Base-by-base conservation (phyloP, 2,329 filamentous ascomycete species). In the Nemania bipapillata region DNA sequence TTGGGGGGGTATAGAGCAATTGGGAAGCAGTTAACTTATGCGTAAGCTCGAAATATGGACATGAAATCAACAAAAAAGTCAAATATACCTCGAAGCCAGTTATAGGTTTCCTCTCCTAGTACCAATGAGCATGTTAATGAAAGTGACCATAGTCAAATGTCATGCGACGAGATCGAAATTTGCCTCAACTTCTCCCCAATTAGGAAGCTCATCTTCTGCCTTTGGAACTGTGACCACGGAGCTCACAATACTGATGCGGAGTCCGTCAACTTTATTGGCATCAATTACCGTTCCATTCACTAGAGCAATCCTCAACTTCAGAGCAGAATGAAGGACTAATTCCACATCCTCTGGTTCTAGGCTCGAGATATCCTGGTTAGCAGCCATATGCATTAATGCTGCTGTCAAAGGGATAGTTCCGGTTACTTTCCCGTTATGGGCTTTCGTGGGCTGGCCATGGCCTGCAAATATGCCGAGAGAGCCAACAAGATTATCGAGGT, bases 401-500 rank as follows among this genome's bases (percentile, higher is more conserved):
- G 81, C 80, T 1, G 86, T 88, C 69, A 89, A 73, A 0, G 86
- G 86, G 12, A 87, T 77, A 0, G 85, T 84, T 1, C 86, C 85
- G 1, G 85, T 82, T 17, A 86, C 30, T 75, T 77, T 47, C 74
- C 78, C 26, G 76, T 78, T 66, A 74, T 77, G 22, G 78, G 82
- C 81, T n/a, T 63, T 64, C 40, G 66, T 63, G 37, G 75, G 66
- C 11, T 50, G 32, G 3, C 68, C 71, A 17, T 74, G 77, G 4
- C 79, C 74, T 20, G 84, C 80, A 70, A 89, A 88, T 15, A 89
- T 81, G 17, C 85, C 86, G 71, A 90, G 85, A 0, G 86, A 86
- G 1, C 91, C 91, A 2, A 91, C 84, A 9, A 91, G 83, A 69
- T 86, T 89, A 1, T 80, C 74, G 0, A 86, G 84, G 47, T 77